These are phyloP conservation scores for Talaromyces ruber DNA, from an alignment of 495 filamentous ascomycete genomes.

Conservation along the genomic window DNA sequence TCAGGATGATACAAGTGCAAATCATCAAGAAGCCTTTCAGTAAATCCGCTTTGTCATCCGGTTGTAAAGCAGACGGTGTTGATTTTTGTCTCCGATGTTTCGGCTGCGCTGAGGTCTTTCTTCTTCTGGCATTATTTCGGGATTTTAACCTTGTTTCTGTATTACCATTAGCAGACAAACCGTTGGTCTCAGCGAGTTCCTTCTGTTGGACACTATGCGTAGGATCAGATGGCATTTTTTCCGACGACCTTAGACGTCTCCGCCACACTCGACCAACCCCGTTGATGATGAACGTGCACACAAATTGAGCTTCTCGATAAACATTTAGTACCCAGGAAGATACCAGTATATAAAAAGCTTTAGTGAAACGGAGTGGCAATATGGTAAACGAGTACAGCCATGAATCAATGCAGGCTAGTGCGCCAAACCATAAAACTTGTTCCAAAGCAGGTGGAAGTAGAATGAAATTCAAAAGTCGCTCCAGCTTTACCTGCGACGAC, in stretches of 20 bases:
- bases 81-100: conserved; percentile 74
- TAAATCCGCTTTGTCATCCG: conserved; percentile 91
- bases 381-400: conserved; percentile 97
- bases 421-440: conserved; percentile 76
- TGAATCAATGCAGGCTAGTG: conserved; percentile 86
- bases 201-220: neutral
- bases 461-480: conserved; percentile 85
- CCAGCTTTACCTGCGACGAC: conserved; percentile 90
- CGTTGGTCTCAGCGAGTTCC: neutral
- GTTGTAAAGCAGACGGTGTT: conserved; percentile 69
- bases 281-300: conserved; percentile 63
- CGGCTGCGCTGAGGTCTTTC: conserved; percentile 11
- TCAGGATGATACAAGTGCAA: conserved; percentile 71
- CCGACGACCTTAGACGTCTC: conserved; percentile 34
- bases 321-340: conserved; percentile 63
- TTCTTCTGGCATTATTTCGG: neutral
- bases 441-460: conserved; percentile 77
- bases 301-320: conserved; percentile 53
- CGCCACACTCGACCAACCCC: conserved; percentile 74
- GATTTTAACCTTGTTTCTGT: neutral
- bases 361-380: conserved; percentile 80
- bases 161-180: neutral
- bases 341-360: conserved; percentile 66
- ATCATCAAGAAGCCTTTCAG: conserved; percentile 82
- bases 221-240: conserved; percentile 4